These are phyloP conservation scores for Aspergillus cristatus DNA, from an alignment of 495 filamentous ascomycete species.

Conservation along the genomic window DNA sequence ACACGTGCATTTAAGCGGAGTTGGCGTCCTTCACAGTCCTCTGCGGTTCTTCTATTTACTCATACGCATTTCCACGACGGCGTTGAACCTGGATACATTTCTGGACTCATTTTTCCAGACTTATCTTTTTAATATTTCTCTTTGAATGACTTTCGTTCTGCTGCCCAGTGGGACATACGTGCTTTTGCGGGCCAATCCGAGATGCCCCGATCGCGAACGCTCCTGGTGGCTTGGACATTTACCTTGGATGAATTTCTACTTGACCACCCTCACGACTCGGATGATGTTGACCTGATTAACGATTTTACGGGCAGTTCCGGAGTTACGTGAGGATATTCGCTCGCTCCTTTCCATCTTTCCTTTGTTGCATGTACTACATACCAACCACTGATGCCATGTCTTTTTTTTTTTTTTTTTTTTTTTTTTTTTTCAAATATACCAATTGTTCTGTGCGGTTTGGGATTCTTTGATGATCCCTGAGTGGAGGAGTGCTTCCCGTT, in stretches of 20 bases:
- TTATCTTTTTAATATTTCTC: slow-evolving; percentile 1
- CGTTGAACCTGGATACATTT: slow-evolving; percentile 20
- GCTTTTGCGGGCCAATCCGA: too few species aligned
- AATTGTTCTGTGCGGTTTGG: too few species aligned
- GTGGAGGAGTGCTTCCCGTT: too few species aligned
- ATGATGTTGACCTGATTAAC: neutral
- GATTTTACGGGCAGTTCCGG: slow-evolving; percentile 1
- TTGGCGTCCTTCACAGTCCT: slow-evolving; percentile 23
- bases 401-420: slow-evolving; percentile 9
- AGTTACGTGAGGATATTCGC: slow-evolving; percentile 4
- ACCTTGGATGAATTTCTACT: too few species aligned
- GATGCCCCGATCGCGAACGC: too few species aligned
- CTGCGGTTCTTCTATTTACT: slow-evolving; percentile 26
- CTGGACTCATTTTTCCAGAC: slow-evolving; percentile 6
- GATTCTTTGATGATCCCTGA: too few species aligned
- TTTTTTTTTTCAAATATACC: slow-evolving; percentile 3
- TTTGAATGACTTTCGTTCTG: neutral
- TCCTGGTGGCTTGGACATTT: too few species aligned
- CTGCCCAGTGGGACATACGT: too few species aligned
- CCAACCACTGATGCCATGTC: slow-evolving; percentile 13
- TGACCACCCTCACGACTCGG: slow-evolving; percentile 11
- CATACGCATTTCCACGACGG: slow-evolving; percentile 21
- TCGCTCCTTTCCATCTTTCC: slow-evolving; percentile 13
- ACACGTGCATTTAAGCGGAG: slow-evolving; percentile 34
- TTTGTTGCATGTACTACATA: slow-evolving; percentile 15